A percentile compares a stretch with the other conserved stretches of the same genome.
Evolutionary conservation across 768 basidiomycete species (phyloP).

Genomic region (Boletus rubescentipes): DNA sequence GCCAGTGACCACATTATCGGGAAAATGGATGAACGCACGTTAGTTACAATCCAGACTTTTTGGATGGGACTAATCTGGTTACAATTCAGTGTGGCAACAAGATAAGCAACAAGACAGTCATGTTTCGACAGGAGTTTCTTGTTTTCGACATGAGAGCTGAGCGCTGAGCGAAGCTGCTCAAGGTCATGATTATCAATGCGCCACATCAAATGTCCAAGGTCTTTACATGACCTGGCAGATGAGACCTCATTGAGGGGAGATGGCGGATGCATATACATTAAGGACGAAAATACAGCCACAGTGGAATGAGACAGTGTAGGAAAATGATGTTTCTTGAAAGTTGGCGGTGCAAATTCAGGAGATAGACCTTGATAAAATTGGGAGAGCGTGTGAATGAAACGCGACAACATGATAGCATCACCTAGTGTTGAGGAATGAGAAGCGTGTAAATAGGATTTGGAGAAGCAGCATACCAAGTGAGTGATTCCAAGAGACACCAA

Average conservation of each 20-base stretch:
- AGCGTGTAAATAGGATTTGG: neutral
- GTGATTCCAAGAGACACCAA: constrained; percentile 38
- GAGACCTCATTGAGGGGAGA: too few species aligned
- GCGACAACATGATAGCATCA: constrained; percentile 28
- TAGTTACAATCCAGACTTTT: constrained; percentile 23
- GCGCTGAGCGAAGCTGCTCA: neutral
- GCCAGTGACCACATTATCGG: too few species aligned
- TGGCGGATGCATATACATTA: too few species aligned
- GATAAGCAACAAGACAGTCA: constrained; percentile 31
- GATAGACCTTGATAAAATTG: constrained; percentile 27
- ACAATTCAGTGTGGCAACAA: constrained; percentile 22
- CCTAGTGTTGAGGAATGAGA: constrained; percentile 18
- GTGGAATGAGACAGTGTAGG: constrained; percentile 13
- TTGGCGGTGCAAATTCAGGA: constrained; percentile 13
- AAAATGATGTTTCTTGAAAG: constrained; percentile 27
- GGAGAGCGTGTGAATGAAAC: constrained; percentile 32
- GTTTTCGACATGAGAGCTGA: neutral
- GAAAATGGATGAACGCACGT: constrained; percentile 13
- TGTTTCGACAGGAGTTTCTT: constrained; percentile 14
- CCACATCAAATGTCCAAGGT: too few species aligned
- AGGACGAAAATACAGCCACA: constrained; percentile 12
- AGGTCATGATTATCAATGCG: too few species aligned
- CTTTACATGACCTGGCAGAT: too few species aligned
- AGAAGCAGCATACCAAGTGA: constrained; percentile 25
- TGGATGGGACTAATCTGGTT: constrained; percentile 5